Evolutionary conservation across 257 asterid species (phyloP).

Genomic region (Jacaranda mimosifolia): DNA sequence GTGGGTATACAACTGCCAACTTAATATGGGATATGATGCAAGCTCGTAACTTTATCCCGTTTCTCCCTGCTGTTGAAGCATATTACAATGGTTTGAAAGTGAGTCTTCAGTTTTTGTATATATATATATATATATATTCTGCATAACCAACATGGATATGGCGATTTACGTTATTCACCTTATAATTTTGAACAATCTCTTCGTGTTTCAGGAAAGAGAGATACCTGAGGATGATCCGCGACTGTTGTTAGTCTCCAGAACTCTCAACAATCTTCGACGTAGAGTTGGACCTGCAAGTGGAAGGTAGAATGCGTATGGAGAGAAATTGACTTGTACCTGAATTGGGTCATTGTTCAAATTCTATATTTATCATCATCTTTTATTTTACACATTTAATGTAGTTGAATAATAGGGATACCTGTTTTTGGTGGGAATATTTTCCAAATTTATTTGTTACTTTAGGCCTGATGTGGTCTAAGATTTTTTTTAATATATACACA

Average conservation of each 20-base stretch:
- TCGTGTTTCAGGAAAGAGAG: slow-evolving; percentile 70
- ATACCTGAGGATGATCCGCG: slow-evolving; percentile 93
- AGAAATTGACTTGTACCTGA: slow-evolving; percentile 9
- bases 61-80: slow-evolving; percentile 71
- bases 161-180: too few relatives aligned
- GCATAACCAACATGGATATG: too few relatives aligned
- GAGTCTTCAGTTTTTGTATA: slow-evolving; percentile 35
- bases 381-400: neutral
- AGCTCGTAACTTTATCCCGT: slow-evolving; percentile 57
- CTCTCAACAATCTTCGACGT: slow-evolving; percentile 47
- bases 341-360: slow-evolving; percentile 13
- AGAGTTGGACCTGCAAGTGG: slow-evolving; percentile 57
- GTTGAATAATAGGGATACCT: neutral
- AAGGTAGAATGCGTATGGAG: slow-evolving; percentile 39
- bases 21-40: slow-evolving; percentile 91
- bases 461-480: too few relatives aligned
- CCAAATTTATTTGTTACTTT: slow-evolving; percentile 19
- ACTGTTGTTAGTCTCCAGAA: slow-evolving; percentile 54
- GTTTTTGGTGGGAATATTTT: neutral
- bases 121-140: too few relatives aligned
- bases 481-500: too few relatives aligned
- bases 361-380: slow-evolving; percentile 4
- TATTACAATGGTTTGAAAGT: slow-evolving; percentile 83
- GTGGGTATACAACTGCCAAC: slow-evolving; percentile 86
- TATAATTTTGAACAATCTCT: too few relatives aligned